These are phyloP conservation scores for Hemisphaericaspora xylanilytica DNA, from an alignment of 1,139 yeast genomes.

Conservation along the genomic window DNA sequence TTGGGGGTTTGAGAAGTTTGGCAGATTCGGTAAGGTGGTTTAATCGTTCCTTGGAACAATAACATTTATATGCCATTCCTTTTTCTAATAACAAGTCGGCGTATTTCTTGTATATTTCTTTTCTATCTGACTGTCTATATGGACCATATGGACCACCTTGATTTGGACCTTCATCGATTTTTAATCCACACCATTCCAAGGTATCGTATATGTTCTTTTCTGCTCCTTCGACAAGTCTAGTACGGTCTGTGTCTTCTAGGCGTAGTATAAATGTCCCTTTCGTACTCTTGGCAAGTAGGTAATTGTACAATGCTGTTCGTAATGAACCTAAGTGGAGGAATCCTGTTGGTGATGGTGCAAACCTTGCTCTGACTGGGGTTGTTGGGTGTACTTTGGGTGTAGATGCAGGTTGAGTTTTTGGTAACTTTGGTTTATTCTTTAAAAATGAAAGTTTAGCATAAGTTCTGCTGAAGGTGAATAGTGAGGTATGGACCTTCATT, in stretches of 20 bases:
- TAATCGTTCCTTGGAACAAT: slow-evolving; percentile 80
- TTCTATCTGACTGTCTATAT: slow-evolving; percentile 80
- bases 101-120: slow-evolving; percentile 58
- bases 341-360: slow-evolving; percentile 99
- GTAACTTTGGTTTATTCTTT: slow-evolving; percentile 11
- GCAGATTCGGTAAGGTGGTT: slow-evolving; percentile 70
- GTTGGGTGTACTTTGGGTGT: slow-evolving; percentile 38
- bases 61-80: slow-evolving; percentile 83
- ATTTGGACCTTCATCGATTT: slow-evolving; percentile 79
- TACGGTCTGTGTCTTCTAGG: slow-evolving; percentile 89
- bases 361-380: slow-evolving; percentile 78
- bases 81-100: slow-evolving; percentile 53
- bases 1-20: slow-evolving; percentile 73
- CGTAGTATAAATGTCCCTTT: slow-evolving; percentile 79
- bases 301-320: slow-evolving; percentile 90
- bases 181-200: slow-evolving; percentile 72
- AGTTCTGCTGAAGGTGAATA: not conserved
- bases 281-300: slow-evolving; percentile 73
- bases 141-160: slow-evolving; percentile 72
- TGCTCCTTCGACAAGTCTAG: slow-evolving; percentile 74
- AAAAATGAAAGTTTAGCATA: slow-evolving; percentile 5
- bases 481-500: slow-evolving; percentile 1
- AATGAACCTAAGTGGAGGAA: slow-evolving; percentile 86
- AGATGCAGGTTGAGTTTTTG: slow-evolving; percentile 18
- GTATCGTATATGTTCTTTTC: slow-evolving; percentile 77